phyloP scores from a whole-genome alignment of 352 stramenopile species.

The Peronosclerospora sorghi region DNA sequence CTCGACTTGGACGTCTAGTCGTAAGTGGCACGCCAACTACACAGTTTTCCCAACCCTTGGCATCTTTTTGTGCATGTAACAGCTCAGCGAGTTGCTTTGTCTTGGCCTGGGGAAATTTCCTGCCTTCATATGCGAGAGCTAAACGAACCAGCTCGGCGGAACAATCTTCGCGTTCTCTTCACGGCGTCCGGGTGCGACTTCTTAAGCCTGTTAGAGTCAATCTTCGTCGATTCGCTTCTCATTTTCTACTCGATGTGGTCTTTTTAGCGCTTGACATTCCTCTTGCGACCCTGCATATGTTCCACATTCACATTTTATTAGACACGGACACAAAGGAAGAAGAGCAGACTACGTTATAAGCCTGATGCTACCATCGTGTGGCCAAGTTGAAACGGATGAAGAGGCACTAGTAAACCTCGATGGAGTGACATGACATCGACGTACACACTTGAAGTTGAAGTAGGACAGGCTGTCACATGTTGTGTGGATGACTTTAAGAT shows the following conservation, averaged over 20 bases:
- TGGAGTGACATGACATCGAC: too few relatives aligned
- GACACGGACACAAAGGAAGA: neutral
- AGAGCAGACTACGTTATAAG: neutral
- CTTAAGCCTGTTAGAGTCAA: conserved; percentile 40
- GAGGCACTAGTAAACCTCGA: too few relatives aligned
- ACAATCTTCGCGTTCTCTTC: conserved; percentile 56
- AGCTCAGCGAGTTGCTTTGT: conserved; percentile 47
- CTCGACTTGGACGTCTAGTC: conserved; percentile 53
- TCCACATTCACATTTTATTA: neutral
- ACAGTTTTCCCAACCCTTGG: conserved; percentile 67
- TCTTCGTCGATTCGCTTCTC: conserved; percentile 65
- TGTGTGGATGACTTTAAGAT: neutral
- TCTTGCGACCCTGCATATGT: conserved; percentile 46
- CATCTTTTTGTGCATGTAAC: conserved; percentile 49
- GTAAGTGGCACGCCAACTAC: conserved; percentile 58
- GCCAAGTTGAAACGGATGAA: too few relatives aligned
- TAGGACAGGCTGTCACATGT: too few relatives aligned
- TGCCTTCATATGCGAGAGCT: conserved; percentile 36
- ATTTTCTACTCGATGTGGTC: conserved; percentile 59
- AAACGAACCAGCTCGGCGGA: conserved; percentile 56
- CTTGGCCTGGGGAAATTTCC: conserved; percentile 47
- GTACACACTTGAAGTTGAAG: too few relatives aligned
- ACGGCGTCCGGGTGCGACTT: conserved; percentile 41
- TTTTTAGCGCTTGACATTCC: conserved; percentile 75
- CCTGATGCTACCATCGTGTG: too few relatives aligned